Evolutionary conservation across 805 yeast genomes (phyloP).

Genomic region (Kuraishia molischiana): DNA sequence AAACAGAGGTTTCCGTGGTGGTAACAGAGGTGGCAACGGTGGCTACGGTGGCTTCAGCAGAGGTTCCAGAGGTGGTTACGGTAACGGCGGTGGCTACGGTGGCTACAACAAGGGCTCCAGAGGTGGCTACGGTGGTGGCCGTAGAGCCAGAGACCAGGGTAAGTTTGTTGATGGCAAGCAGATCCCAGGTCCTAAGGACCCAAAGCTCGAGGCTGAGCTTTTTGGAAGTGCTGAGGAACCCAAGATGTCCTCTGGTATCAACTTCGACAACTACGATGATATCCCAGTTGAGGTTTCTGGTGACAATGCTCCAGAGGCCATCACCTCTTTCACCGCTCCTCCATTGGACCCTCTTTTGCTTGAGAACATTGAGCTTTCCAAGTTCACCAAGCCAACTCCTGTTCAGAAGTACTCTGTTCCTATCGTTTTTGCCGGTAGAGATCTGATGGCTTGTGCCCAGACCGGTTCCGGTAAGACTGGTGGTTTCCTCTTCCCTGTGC

Average conservation of each 20-base stretch:
- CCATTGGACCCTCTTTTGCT: conserved; percentile 83
- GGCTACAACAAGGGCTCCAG: conserved; percentile 8
- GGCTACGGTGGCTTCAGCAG: too few relatives aligned
- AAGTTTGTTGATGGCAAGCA: conserved; percentile 83
- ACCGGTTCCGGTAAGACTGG: conserved; percentile 99
- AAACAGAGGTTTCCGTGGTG: conserved; percentile 18
- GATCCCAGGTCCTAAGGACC: conserved; percentile 67
- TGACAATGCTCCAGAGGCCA: conserved; percentile 89
- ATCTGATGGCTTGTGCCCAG: conserved; percentile 90
- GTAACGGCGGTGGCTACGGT: conserved; percentile 23
- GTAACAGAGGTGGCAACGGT: conserved; percentile 21
- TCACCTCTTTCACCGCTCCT: conserved; percentile 78
- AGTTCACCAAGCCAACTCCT: conserved; percentile 95
- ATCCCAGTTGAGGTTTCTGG: conserved; percentile 98
- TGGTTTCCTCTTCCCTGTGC: conserved; percentile 97
- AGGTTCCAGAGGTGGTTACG: conserved; percentile 18
- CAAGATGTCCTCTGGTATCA: conserved; percentile 84
- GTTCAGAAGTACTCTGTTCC: conserved; percentile 92
- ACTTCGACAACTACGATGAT: conserved; percentile 97
- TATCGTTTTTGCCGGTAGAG: conserved; percentile 55
- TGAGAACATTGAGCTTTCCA: conserved; percentile 77
- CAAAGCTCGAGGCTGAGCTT: conserved; percentile 63
- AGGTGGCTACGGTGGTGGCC: conserved; percentile 15
- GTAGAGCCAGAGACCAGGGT: conserved; percentile 47
- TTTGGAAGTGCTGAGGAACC: conserved; percentile 78